Evolutionary conservation across 129 eudicot genomes (phyloP).

Genomic region (Kitagawia praeruptora): DNA sequence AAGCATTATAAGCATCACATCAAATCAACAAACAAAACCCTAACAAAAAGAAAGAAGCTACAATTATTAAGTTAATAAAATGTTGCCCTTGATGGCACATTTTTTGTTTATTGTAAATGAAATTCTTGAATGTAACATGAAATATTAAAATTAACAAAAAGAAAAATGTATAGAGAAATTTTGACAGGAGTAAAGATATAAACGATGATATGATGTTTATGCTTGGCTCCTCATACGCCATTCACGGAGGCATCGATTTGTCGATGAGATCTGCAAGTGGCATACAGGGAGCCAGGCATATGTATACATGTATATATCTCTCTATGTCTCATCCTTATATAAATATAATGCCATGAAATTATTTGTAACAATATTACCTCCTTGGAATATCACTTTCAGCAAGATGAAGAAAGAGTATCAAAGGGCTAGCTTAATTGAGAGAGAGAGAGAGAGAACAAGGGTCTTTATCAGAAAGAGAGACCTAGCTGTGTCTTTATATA

Average conservation of each 20-base stretch:
- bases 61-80: not conserved
- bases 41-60: not conserved
- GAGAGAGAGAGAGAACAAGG: not conserved
- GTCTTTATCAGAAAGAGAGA: not conserved
- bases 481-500: not conserved
- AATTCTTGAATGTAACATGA: not conserved
- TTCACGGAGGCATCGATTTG: conserved; percentile 39
- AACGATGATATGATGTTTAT: conserved; percentile 22
- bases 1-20: not conserved
- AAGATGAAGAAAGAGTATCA: conserved; percentile 1
- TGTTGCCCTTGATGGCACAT: not conserved
- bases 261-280: conserved; percentile 69
- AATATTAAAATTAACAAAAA: not conserved
- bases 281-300: conserved; percentile 98
- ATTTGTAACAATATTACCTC: not conserved
- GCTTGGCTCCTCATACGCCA: conserved; percentile 99
- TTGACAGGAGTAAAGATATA: not conserved
- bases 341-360: not conserved
- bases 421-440: not conserved
- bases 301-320: conserved; percentile 4
- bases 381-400: not conserved
- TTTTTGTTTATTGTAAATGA: not conserved
- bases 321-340: not conserved
- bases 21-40: not conserved
- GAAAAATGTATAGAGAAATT: too few relatives aligned